phyloP scores from a whole-genome alignment of 2,329 filamentous ascomycete genomes.

The Paecilomyces variotii region DNA sequence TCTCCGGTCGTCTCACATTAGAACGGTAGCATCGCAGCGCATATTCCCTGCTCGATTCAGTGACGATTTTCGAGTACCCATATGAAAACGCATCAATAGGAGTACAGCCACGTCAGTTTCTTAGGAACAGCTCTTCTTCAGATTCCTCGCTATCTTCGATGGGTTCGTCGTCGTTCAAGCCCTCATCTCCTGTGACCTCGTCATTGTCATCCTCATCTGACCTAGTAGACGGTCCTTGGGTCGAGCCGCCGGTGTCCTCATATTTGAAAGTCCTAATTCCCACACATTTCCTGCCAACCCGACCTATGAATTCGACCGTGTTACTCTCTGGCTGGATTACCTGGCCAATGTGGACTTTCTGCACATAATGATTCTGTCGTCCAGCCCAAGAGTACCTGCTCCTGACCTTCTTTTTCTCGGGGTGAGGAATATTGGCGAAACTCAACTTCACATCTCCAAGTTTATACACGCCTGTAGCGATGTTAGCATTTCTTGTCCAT shows the following conservation, averaged over 20 bases:
- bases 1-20: too few species aligned
- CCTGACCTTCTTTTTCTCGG: neutral
- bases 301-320: neutral
- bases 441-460: neutral
- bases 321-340: neutral
- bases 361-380: neutral
- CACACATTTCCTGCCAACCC: neutral
- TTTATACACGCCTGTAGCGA: neutral
- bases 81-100: too few species aligned
- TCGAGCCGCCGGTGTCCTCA: neutral
- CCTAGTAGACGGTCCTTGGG: neutral
- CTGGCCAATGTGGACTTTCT: neutral
- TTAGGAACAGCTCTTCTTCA: neutral
- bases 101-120: too few species aligned
- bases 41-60: too few species aligned
- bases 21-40: too few species aligned
- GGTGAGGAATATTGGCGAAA: neutral
- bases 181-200: neutral
- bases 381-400: neutral
- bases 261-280: neutral
- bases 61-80: too few species aligned
- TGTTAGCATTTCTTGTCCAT: neutral
- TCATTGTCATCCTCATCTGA: neutral
- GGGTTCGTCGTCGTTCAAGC: neutral
- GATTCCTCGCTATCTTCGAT: neutral